Conservation (phyloP, 2,329 filamentous ascomycete species). For the Teratosphaeriaceae sp. region DNA sequence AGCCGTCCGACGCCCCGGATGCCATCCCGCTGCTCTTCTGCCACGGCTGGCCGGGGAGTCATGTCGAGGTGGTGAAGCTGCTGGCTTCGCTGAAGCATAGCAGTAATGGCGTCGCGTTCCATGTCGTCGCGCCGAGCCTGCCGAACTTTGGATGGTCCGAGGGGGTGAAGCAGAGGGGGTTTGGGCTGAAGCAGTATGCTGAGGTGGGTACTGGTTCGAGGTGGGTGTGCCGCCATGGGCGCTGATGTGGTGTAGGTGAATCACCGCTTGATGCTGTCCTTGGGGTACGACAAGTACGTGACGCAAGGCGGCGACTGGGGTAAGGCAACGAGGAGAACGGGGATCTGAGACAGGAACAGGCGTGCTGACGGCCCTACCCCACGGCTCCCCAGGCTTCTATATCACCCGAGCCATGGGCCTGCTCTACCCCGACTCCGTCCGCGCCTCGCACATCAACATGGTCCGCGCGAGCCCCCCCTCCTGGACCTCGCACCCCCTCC, state of each 20-base stretch:
- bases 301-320: slow-evolving; percentile 48
- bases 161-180: slow-evolving; percentile 47
- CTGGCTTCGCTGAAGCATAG: slow-evolving; percentile 40
- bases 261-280: slow-evolving; percentile 61
- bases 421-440: slow-evolving; percentile 51
- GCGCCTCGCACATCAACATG: slow-evolving; percentile 59
- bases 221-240: neutral
- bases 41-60: slow-evolving; percentile 65
- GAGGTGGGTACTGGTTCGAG: slow-evolving; percentile 38
- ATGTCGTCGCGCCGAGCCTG: slow-evolving; percentile 49
- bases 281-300: slow-evolving; percentile 58
- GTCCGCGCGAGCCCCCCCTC: slow-evolving; percentile 45
- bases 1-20: slow-evolving; percentile 42
- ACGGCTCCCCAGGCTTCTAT: slow-evolving; percentile 58
- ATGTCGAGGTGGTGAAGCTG: slow-evolving; percentile 59
- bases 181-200: slow-evolving; percentile 54
- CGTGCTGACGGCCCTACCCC: too few species aligned
- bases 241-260: slow-evolving; percentile 27
- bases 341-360: too few species aligned
- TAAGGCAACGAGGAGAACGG: neutral
- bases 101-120: slow-evolving; percentile 41
- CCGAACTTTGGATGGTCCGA: slow-evolving; percentile 52
- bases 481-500: slow-evolving; percentile 47
- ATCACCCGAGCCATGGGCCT: slow-evolving; percentile 57
- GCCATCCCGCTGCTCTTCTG: slow-evolving; percentile 61